Percentiles rank a stretch among this genome's conserved stretches.
Conservation (phyloP, 257 asterid genomes). For the Rehmannia glutinosa region DNA sequence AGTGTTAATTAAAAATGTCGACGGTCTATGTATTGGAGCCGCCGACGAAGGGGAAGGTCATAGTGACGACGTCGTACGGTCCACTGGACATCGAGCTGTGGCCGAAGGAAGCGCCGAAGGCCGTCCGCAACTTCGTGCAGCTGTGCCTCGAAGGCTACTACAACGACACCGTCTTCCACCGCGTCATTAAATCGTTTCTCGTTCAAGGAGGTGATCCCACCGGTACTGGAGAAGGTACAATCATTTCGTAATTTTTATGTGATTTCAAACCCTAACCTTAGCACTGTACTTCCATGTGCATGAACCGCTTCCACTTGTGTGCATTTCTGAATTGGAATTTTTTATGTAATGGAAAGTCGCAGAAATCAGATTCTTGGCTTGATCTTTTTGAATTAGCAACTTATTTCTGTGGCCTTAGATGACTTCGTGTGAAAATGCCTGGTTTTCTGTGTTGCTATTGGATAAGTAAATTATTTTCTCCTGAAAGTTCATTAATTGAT, state of each 20-base stretch:
- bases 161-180: conserved; percentile 74
- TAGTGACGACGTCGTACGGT: conserved; percentile 75
- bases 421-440: not conserved
- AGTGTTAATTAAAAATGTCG: conserved; percentile 49
- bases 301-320: conserved; percentile 2
- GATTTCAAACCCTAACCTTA: not conserved
- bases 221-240: conserved; percentile 65
- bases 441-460: conserved; percentile 4
- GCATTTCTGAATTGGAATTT: conserved; percentile 10
- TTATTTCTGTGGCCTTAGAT: not conserved
- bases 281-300: not conserved
- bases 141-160: conserved; percentile 94
- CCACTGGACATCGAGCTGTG: conserved; percentile 92
- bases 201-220: conserved; percentile 94
- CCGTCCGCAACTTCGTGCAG: conserved; percentile 93
- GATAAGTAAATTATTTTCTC: not conserved
- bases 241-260: not conserved
- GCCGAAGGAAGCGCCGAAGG: conserved; percentile 99
- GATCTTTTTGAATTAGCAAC: not conserved
- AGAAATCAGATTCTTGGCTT: not conserved
- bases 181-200: conserved; percentile 76
- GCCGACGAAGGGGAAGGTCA: conserved; percentile 94
- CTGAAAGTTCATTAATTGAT: not conserved
- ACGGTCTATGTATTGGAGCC: conserved; percentile 91
- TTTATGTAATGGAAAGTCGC: not conserved